Percentiles rank a stretch among this genome's conserved stretches.
Evolutionary conservation across 164 flowering plant genomes (phyloP).

Genomic region (Macadamia tetraphylla): DNA sequence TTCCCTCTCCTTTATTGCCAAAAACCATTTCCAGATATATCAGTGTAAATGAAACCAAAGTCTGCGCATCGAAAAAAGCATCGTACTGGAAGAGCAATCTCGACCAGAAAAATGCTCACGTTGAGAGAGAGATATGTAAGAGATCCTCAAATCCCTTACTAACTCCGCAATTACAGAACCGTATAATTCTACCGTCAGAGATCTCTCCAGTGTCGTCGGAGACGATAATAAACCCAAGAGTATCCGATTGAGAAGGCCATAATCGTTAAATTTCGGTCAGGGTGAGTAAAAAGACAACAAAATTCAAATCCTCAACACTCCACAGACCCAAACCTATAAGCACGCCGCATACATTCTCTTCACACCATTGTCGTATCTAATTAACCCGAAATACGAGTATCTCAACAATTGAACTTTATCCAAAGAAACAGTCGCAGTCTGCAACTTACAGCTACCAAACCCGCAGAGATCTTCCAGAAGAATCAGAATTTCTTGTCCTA

Average conservation of each 20-base stretch:
- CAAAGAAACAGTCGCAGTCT: not conserved
- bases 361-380: not conserved
- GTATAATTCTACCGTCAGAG: conserved; percentile 11
- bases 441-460: conserved; percentile 8
- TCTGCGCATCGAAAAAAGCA: not conserved
- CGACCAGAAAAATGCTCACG: not conserved
- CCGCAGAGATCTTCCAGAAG: conserved; percentile 5
- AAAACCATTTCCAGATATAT: not conserved
- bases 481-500: not conserved
- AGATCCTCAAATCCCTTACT: not conserved
- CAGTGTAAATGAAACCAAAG: not conserved
- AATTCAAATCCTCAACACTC: not conserved
- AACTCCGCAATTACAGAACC: conserved; percentile 12
- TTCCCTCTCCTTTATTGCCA: not conserved
- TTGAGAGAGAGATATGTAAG: not conserved
- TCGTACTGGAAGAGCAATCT: not conserved
- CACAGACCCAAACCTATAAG: not conserved
- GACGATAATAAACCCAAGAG: conserved; percentile 13
- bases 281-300: not conserved
- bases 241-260: conserved; percentile 5
- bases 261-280: not conserved
- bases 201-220: conserved; percentile 5
- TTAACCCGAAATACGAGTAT: not conserved
- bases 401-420: not conserved
- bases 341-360: not conserved